These are phyloP conservation scores for Cercospora sp. DNA, from an alignment of 2,329 filamentous ascomycete genomes.

Conservation along the genomic window DNA sequence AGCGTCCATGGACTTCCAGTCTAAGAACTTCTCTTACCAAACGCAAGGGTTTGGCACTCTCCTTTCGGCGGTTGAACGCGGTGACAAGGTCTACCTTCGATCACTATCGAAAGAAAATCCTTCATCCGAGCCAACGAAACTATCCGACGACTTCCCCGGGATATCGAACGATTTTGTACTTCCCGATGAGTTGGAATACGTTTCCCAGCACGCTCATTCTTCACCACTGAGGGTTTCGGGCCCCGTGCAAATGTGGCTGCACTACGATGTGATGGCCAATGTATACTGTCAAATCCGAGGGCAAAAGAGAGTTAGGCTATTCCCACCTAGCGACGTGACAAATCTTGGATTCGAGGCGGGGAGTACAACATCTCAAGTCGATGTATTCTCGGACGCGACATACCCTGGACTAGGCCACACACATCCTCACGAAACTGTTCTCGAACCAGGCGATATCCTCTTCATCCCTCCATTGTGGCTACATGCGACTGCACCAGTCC, in stretches of 20 bases:
- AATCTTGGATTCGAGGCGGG: slow-evolving; percentile 71
- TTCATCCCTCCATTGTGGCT: slow-evolving; percentile 83
- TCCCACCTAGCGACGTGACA: slow-evolving; percentile 72
- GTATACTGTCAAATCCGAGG: slow-evolving; percentile 78
- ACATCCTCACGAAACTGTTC: slow-evolving; percentile 64
- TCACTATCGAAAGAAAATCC: slow-evolving; percentile 70
- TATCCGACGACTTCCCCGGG: slow-evolving; percentile 69
- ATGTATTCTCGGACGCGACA: slow-evolving; percentile 59
- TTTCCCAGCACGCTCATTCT: slow-evolving; percentile 67
- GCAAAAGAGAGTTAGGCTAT: slow-evolving; percentile 71
- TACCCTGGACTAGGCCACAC: slow-evolving; percentile 43
- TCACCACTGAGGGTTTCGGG: slow-evolving; percentile 79
- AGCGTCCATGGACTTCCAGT: slow-evolving; percentile 71
- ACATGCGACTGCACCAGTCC: slow-evolving; percentile 67
- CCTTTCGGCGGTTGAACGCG: slow-evolving; percentile 58
- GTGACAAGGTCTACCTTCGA: slow-evolving; percentile 72
- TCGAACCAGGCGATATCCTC: slow-evolving; percentile 72
- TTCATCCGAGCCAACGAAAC: slow-evolving; percentile 66
- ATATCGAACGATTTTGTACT: slow-evolving; percentile 70
- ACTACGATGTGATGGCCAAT: slow-evolving; percentile 90
- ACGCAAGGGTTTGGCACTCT: slow-evolving; percentile 68
- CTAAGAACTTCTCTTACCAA: slow-evolving; percentile 78
- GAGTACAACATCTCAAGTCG: slow-evolving; percentile 74
- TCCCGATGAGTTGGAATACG: slow-evolving; percentile 60
- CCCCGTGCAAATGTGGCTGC: slow-evolving; percentile 82